Conservation (phyloP, 202 grass and related monocot species). For the Schoenoplectus triqueter region DNA sequence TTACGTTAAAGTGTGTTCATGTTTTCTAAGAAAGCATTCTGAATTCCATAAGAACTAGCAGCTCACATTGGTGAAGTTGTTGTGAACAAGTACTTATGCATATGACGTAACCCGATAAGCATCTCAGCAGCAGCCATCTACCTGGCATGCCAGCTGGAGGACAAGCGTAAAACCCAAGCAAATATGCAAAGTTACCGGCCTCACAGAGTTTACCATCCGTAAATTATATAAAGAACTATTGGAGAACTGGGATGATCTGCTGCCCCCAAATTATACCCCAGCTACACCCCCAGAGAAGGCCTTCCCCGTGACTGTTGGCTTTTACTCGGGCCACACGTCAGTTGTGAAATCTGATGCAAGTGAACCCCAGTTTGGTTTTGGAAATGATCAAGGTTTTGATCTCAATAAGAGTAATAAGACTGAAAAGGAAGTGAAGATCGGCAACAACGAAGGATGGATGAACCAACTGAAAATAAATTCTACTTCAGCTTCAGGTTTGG, state of each 20-base stretch:
- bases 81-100: conserved; percentile 97
- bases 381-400: conserved; percentile 48
- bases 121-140: conserved; percentile 99
- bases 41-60: conserved; percentile 66
- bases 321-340: conserved; percentile 63
- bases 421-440: conserved; percentile 31
- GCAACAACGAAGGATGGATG: conserved; percentile 33
- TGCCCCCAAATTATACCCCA: conserved; percentile 83
- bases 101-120: conserved; percentile 86
- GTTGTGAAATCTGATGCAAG: conserved; percentile 60
- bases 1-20: not conserved
- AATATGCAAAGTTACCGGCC: conserved; percentile 92
- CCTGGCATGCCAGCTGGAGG: conserved; percentile 93
- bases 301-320: conserved; percentile 68
- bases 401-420: conserved; percentile 45
- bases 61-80: conserved; percentile 97
- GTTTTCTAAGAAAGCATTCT: conserved; percentile 17
- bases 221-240: conserved; percentile 97
- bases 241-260: conserved; percentile 95
- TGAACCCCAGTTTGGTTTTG: conserved; percentile 59
- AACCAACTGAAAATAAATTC: conserved; percentile 21
- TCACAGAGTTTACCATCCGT: conserved; percentile 92
- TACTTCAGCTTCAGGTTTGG: not conserved
- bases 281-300: conserved; percentile 90
- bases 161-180: conserved; percentile 98